Evolutionary conservation across 345 rosid species (phyloP).

Genomic region (Viola odorata): DNA sequence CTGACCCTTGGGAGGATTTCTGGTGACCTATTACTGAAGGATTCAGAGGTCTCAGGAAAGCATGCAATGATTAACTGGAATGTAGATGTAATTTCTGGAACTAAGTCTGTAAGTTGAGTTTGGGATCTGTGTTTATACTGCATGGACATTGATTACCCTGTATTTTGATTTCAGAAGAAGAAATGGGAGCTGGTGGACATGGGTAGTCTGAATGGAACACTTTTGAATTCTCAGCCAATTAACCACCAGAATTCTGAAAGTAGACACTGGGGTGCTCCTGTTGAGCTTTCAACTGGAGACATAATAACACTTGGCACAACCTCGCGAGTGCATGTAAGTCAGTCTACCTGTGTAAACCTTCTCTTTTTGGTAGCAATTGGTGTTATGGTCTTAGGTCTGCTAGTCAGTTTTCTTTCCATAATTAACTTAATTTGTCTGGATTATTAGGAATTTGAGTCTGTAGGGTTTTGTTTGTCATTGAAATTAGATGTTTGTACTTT

Average conservation of each 20-base stretch:
- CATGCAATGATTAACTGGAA: constrained; percentile 97
- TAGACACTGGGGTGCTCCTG: constrained; percentile 72
- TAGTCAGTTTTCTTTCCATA: background rate
- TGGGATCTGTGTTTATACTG: constrained; percentile 13
- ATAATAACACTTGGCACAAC: constrained; percentile 83
- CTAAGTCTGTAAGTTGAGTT: constrained; percentile 11
- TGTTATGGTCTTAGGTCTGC: background rate
- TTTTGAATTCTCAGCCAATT: constrained; percentile 62
- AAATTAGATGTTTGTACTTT: background rate
- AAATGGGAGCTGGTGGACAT: constrained; percentile 96
- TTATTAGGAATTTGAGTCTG: background rate
- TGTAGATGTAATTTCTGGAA: constrained; percentile 45
- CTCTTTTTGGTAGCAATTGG: background rate
- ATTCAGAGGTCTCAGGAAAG: constrained; percentile 93
- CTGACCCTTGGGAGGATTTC: constrained; percentile 84
- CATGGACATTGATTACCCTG: constrained; percentile 10
- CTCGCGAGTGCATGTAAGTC: constrained; percentile 64
- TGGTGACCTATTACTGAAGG: constrained; percentile 67
- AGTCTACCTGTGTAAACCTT: constrained; percentile 1
- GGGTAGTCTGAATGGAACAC: constrained; percentile 99
- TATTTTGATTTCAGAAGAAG: constrained; percentile 53
- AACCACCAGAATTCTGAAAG: constrained; percentile 60
- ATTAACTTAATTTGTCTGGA: background rate
- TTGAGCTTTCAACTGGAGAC: constrained; percentile 76
- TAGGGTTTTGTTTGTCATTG: no score